Evolutionary conservation across 768 basidiomycete genomes (phyloP).

Genomic region (Paxillus involutus): DNA sequence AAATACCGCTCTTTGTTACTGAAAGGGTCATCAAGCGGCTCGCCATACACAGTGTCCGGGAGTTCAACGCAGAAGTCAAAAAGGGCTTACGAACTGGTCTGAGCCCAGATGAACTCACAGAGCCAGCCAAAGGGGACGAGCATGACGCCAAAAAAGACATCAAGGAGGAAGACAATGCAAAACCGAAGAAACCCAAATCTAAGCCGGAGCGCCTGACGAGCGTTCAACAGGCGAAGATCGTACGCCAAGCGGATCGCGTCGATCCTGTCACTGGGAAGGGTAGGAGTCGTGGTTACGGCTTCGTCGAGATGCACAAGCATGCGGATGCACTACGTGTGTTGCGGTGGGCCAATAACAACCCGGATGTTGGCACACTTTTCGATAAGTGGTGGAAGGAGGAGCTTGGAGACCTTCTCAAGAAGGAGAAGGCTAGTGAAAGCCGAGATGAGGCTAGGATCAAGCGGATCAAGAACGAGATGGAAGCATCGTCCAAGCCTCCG

Average conservation of each 20-base stretch:
- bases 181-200: conserved; percentile 23
- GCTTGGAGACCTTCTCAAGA: conserved; percentile 53
- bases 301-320: conserved; percentile 86
- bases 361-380: conserved; percentile 61
- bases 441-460: conserved; percentile 54
- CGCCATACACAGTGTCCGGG: conserved; percentile 73
- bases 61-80: conserved; percentile 80
- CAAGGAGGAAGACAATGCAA: conserved; percentile 22
- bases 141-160: conserved; percentile 27
- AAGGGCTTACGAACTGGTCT: conserved; percentile 58
- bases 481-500: conserved; percentile 35
- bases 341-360: conserved; percentile 93
- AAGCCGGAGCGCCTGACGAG: conserved; percentile 37
- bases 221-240: conserved; percentile 91
- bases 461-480: conserved; percentile 57
- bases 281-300: conserved; percentile 92
- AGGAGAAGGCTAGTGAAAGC: conserved; percentile 47
- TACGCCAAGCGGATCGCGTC: conserved; percentile 85
- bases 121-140: conserved; percentile 33
- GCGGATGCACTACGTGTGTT: conserved; percentile 88
- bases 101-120: conserved; percentile 68
- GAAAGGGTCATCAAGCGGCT: conserved; percentile 90
- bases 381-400: conserved; percentile 88
- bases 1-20: conserved; percentile 86
- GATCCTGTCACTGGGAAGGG: conserved; percentile 87